A percentile compares a stretch with the other conserved stretches of the same genome.
These are phyloP conservation scores for Chaetomium globosum DNA, from an alignment of 2,329 filamentous ascomycete species.

Conservation along the genomic window DNA sequence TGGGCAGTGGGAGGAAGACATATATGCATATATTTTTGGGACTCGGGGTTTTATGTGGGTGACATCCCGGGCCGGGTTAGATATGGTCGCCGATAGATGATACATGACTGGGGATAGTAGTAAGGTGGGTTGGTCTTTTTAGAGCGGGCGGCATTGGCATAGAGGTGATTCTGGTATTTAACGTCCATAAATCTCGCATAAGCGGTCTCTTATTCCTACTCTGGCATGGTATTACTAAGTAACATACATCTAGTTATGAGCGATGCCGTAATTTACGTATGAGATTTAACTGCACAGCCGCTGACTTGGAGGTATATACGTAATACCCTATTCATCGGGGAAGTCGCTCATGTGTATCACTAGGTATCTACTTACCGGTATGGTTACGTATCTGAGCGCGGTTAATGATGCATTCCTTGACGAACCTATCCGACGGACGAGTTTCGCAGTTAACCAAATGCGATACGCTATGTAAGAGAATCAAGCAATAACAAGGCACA, in stretches of 20 bases:
- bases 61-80: neutral
- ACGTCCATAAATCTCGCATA: neutral
- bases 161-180: constrained; percentile 3
- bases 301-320: too few species aligned
- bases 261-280: too few species aligned
- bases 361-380: too few species aligned
- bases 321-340: too few species aligned
- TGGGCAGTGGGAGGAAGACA: neutral
- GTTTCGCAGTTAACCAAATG: neutral
- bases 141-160: constrained; percentile 6
- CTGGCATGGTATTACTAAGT: neutral
- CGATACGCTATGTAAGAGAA: neutral
- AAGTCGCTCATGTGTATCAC: neutral
- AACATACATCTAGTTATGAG: too few species aligned
- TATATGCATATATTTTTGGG: neutral
- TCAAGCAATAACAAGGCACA: neutral
- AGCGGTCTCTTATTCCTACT: neutral
- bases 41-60: neutral
- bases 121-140: neutral
- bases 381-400: too few species aligned
- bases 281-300: too few species aligned
- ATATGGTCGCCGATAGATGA: constrained; percentile 10
- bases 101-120: constrained; percentile 6
- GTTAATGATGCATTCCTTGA: too few species aligned
- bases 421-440: too few species aligned